phyloP scores from a whole-genome alignment of 768 basidiomycete genomes.

The Auricularia auricula-judae region DNA sequence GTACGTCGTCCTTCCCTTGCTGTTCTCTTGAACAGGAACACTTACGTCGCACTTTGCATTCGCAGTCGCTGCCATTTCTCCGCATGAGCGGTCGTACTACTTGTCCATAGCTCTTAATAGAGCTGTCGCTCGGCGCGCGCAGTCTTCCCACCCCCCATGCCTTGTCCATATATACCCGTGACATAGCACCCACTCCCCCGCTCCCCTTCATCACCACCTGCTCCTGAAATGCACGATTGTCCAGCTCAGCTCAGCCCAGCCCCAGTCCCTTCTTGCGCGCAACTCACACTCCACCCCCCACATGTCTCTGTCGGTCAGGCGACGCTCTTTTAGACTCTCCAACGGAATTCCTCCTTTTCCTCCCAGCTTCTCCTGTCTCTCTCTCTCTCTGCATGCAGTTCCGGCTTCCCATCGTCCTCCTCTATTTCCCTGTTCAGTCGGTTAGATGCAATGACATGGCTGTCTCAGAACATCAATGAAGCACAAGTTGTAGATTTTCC shows the following conservation, averaged over 20 bases:
- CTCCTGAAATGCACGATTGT: neutral
- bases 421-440: too few relatives aligned
- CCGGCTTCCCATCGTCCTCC: neutral
- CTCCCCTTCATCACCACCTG: neutral
- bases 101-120: neutral
- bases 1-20: conserved; percentile 35
- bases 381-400: neutral
- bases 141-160: neutral
- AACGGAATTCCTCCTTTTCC: neutral
- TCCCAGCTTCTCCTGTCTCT: neutral
- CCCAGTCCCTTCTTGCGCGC: neutral
- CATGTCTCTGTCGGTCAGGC: neutral
- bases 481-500: too few relatives aligned
- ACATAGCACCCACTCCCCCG: neutral
- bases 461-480: too few relatives aligned
- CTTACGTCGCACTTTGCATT: neutral
- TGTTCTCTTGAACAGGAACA: neutral
- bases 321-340: neutral
- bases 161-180: neutral
- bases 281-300: neutral
- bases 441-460: too few relatives aligned
- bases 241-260: neutral
- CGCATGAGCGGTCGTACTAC: neutral
- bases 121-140: neutral
- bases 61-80: conserved; percentile 8